phyloP scores from a whole-genome alignment of 768 basidiomycete genomes.

The Lyophyllum atratum region DNA sequence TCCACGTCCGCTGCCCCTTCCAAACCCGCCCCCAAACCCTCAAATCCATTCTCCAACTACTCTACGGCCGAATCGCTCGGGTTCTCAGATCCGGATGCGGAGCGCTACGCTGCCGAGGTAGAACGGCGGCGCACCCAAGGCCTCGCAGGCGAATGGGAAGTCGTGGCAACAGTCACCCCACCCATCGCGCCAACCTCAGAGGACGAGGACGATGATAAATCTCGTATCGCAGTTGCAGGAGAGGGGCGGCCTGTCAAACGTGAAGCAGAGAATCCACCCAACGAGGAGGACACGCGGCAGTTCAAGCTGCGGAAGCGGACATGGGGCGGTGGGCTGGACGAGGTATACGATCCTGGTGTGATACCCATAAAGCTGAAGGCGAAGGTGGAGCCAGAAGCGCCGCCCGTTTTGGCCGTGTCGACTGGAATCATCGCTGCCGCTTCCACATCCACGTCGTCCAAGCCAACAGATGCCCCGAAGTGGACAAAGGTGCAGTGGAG shows the following conservation, averaged over 20 bases:
- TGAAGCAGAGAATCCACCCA: constrained; percentile 37
- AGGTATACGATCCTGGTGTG: constrained; percentile 79
- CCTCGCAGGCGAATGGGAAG: constrained; percentile 76
- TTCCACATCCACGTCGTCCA: constrained; percentile 8
- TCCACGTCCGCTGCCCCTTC: constrained; percentile 35
- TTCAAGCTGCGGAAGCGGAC: constrained; percentile 75
- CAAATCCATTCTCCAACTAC: constrained; percentile 81
- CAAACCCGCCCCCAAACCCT: constrained; percentile 48
- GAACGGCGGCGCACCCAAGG: constrained; percentile 66
- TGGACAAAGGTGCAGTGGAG: constrained; percentile 41
- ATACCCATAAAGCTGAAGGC: constrained; percentile 69
- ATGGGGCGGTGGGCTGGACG: constrained; percentile 60
- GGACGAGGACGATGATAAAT: constrained; percentile 7
- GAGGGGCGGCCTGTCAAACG: constrained; percentile 32
- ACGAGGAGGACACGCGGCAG: constrained; percentile 55
- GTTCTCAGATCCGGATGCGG: constrained; percentile 74
- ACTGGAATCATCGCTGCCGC: background rate
- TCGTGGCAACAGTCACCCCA: constrained; percentile 42
- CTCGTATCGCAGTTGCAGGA: constrained; percentile 14
- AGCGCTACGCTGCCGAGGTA: constrained; percentile 59
- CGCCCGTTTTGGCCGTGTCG: constrained; percentile 1
- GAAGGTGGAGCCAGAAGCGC: constrained; percentile 40
- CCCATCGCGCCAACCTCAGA: constrained; percentile 21
- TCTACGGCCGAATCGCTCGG: constrained; percentile 87
- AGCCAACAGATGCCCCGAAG: constrained; percentile 24